Evolutionary conservation across 306 rosid species (phyloP), one percentile per base, ranked within the genome.

Genomic region (Rubus idaeus): DNA sequence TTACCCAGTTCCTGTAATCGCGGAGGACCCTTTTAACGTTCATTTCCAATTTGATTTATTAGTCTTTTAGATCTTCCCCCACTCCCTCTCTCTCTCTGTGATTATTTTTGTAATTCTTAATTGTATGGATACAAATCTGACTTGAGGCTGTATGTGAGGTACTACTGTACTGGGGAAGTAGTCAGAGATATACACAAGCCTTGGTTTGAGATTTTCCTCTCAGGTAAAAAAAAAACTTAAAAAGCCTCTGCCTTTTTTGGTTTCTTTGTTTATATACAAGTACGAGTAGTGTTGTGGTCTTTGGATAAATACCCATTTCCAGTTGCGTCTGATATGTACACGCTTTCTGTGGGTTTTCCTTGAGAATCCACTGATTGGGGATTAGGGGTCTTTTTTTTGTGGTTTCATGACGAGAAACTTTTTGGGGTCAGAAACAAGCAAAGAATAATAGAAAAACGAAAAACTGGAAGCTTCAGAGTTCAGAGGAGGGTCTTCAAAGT

Each of bases 391-490:
- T 17, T 30, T 10, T 35, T 52, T 42, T 71, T 23, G 64, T 17
- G 47, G 52, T 60, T 74, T 42, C 66, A 45, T 60, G 30, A 51
- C 26, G 56, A 44, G 7, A 58, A 42, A 26, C 23, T 62, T 45
- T 74, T 60, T 17, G 0, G 69, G 57, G 42, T 4, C 41, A 58
- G 39, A 74, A 74, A 44, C 57, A 74, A 74, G 77, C 45, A 74
- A 74, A 74, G 77, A 74, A 74, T 58, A 74, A 20, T 6, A n/a
- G 3, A 11, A n/a, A 47, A 55, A 39, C 6, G n/a, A 3, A 2
- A 23, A 40, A 21, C 14, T 1, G 10, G 50, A 23, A 74, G 58
- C 16, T 30, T 46, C 35, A 61, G 56, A 55, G 41, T 21, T 23
- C 70, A 61, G 78, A 60, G 60, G 58, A 60, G 69, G 55, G 13